phyloP scores from a whole-genome alignment of 2,329 filamentous ascomycete genomes.

The Cercospora sp. region DNA sequence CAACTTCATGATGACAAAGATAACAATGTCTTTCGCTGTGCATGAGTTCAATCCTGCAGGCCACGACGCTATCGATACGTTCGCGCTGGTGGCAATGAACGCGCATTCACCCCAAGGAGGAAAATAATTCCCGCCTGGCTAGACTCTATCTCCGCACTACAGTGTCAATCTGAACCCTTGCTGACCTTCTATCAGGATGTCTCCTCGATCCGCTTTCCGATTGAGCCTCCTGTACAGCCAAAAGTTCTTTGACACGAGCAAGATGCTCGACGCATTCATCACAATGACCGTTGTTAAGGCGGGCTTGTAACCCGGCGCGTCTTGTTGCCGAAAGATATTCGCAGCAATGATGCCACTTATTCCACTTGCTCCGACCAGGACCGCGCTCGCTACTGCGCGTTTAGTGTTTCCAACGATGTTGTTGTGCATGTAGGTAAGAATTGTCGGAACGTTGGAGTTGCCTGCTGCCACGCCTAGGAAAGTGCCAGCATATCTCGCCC shows the following conservation, averaged over 20 bases:
- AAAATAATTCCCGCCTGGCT: background rate
- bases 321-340: background rate
- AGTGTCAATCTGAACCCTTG: slow-evolving; percentile 29
- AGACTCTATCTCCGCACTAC: background rate
- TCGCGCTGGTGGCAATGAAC: background rate
- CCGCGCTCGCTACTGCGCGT: background rate
- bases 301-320: background rate
- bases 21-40: background rate
- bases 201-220: slow-evolving; percentile 45
- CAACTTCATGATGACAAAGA: background rate
- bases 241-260: background rate
- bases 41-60: background rate
- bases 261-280: background rate
- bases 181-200: slow-evolving; percentile 40
- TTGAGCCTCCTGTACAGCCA: slow-evolving; percentile 46
- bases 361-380: background rate
- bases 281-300: background rate
- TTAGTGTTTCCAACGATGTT: background rate
- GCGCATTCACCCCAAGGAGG: background rate
- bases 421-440: background rate
- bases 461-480: background rate
- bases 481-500: background rate
- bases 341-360: background rate
- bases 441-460: background rate
- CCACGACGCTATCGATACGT: background rate